Conservation (phyloP, 2,329 filamentous ascomycete species). For the Venturia effusa region DNA sequence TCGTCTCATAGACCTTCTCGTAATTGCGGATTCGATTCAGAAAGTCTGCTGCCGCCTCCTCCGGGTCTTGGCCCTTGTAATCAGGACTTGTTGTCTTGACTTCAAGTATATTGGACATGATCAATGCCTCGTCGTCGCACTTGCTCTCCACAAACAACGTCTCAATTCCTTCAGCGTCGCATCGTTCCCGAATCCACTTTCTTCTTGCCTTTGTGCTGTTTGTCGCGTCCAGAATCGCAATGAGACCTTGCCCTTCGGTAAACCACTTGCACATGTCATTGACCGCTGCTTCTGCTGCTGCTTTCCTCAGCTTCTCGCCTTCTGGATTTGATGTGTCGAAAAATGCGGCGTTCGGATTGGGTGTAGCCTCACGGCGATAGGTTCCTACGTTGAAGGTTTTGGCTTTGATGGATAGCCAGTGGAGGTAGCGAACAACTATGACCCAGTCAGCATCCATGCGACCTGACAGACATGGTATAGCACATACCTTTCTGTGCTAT, state of each 20-base stretch:
- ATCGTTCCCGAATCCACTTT: slow-evolving; percentile 80
- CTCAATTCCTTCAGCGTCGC: slow-evolving; percentile 66
- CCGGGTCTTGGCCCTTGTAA: slow-evolving; percentile 88
- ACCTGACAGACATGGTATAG: background rate
- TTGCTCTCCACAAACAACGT: slow-evolving; percentile 95
- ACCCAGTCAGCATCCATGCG: background rate
- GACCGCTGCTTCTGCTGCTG: slow-evolving; percentile 84
- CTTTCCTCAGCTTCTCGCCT: slow-evolving; percentile 77
- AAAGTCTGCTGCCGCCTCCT: slow-evolving; percentile 83
- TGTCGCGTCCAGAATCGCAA: slow-evolving; percentile 91
- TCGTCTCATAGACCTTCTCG: slow-evolving; percentile 90
- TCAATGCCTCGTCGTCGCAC: slow-evolving; percentile 89
- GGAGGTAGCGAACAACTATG: slow-evolving; percentile 61
- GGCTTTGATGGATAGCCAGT: slow-evolving; percentile 90
- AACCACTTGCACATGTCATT: slow-evolving; percentile 95
- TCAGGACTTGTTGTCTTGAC: slow-evolving; percentile 96
- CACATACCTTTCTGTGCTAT: slow-evolving; percentile 89
- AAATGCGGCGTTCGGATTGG: slow-evolving; percentile 86
- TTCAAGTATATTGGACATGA: slow-evolving; percentile 96
- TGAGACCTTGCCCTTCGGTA: slow-evolving; percentile 60
- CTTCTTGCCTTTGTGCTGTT: slow-evolving; percentile 88
- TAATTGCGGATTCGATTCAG: slow-evolving; percentile 92
- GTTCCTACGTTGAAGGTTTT: slow-evolving; percentile 96
- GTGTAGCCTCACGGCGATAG: slow-evolving; percentile 81
- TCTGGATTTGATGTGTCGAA: slow-evolving; percentile 86